Conservation (phyloP, 768 basidiomycete species). For the Udeniomyces megalosporus region DNA sequence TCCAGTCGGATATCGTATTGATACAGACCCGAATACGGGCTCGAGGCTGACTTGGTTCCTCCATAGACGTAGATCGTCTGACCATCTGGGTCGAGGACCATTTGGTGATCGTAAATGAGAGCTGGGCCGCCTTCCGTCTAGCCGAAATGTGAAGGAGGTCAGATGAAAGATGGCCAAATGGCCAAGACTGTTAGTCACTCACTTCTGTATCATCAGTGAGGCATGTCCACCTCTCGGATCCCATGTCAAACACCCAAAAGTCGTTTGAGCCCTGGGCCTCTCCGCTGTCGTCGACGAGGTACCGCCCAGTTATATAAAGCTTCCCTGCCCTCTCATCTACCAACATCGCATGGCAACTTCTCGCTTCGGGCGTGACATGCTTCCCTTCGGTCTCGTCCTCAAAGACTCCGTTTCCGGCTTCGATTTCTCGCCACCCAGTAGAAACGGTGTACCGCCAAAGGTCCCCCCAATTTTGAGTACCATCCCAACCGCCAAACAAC, state of each 20-base stretch:
- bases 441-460: not conserved
- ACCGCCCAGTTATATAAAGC: not conserved
- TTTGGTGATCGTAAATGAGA: constrained; percentile 62
- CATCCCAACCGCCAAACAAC: constrained; percentile 12
- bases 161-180: too few species aligned
- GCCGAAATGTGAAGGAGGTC: not conserved
- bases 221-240: too few species aligned
- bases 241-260: constrained; percentile 1
- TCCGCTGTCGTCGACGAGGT: constrained; percentile 1
- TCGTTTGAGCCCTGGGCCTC: not conserved
- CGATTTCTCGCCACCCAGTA: too few species aligned
- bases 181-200: too few species aligned
- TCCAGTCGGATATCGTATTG: too few species aligned
- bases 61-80: constrained; percentile 64
- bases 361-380: not conserved
- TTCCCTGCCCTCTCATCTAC: not conserved
- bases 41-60: constrained; percentile 52
- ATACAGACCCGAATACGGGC: constrained; percentile 34
- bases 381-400: not conserved
- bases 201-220: too few species aligned
- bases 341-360: constrained; percentile 2
- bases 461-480: not conserved
- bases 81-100: constrained; percentile 54
- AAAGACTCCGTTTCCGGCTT: too few species aligned
- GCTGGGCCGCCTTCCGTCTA: constrained; percentile 55